A percentile compares a stretch with the other conserved stretches of the same genome.
Evolutionary conservation across 2,329 filamentous ascomycete species (phyloP).

Genomic region (Blastomyces parvus): DNA sequence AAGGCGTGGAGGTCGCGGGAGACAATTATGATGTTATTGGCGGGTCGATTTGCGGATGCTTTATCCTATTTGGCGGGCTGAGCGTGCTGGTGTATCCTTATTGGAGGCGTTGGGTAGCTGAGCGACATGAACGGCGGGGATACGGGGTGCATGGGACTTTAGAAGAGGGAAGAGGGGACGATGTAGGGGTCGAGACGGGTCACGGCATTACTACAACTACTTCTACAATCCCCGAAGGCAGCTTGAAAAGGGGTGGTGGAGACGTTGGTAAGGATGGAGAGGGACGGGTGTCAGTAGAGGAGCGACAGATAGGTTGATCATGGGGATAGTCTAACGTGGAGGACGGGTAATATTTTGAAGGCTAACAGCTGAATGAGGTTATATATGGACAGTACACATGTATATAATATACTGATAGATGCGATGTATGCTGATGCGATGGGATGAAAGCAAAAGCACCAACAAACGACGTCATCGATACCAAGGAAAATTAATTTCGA

Average conservation of each 20-base stretch:
- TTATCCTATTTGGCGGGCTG: constrained; percentile 64
- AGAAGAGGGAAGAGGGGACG: constrained; percentile 15
- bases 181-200: neutral
- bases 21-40: constrained; percentile 82
- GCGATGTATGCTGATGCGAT: no score
- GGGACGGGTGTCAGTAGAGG: neutral
- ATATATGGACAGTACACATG: neutral
- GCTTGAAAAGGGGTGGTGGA: neutral
- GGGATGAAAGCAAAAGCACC: no score
- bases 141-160: neutral
- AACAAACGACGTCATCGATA: neutral
- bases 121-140: constrained; percentile 6
- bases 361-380: neutral
- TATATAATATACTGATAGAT: neutral
- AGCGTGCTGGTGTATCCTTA: constrained; percentile 69
- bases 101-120: constrained; percentile 58
- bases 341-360: neutral
- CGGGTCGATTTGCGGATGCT: constrained; percentile 75
- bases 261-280: neutral
- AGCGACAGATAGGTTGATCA: neutral
- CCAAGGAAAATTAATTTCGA: neutral
- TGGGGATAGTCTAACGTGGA: neutral
- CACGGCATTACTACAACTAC: neutral
- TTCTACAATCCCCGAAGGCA: neutral
- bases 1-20: constrained; percentile 65